A percentile compares a stretch with the other conserved stretches of the same genome.
These are phyloP conservation scores for Thalia dealbata DNA, from an alignment of 176 grass and related monocot genomes.

Conservation along the genomic window DNA sequence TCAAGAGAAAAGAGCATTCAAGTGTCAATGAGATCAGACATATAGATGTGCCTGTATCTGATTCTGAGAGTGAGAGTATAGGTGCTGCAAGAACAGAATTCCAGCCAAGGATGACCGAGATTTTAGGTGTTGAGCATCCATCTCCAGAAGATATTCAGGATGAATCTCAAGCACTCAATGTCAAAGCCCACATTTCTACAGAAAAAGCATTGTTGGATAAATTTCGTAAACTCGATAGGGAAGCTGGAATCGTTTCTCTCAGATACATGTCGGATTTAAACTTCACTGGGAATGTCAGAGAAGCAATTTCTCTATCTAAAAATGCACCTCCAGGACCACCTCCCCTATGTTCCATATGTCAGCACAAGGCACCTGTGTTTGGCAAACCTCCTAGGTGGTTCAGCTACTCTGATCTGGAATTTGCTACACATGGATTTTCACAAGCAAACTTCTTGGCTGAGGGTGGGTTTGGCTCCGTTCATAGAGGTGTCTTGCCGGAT, in stretches of 20 bases:
- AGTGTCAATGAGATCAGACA: slow-evolving; percentile 37
- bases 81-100: slow-evolving; percentile 50
- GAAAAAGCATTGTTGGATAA: slow-evolving; percentile 57
- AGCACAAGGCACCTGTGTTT: slow-evolving; percentile 88
- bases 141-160: slow-evolving; percentile 32
- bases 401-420: slow-evolving; percentile 78
- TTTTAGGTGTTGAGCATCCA: slow-evolving; percentile 38
- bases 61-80: slow-evolving; percentile 70
- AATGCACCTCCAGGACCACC: slow-evolving; percentile 79
- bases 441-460: slow-evolving; percentile 97
- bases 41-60: slow-evolving; percentile 49
- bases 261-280: slow-evolving; percentile 61
- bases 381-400: slow-evolving; percentile 97
- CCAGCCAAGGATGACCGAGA: slow-evolving; percentile 63
- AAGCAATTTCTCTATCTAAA: slow-evolving; percentile 63
- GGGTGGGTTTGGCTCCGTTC: slow-evolving; percentile 96
- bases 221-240: slow-evolving; percentile 51
- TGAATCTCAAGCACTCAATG: slow-evolving; percentile 5
- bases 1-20: slow-evolving; percentile 48
- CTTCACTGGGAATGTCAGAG: slow-evolving; percentile 71
- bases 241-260: slow-evolving; percentile 51
- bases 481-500: slow-evolving; percentile 81
- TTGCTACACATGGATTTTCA: slow-evolving; percentile 87
- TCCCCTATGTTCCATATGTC: slow-evolving; percentile 89
- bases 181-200: slow-evolving; percentile 31